These are phyloP conservation scores for Exophiala sp. DNA, from an alignment of 2,329 filamentous ascomycete genomes.

Conservation along the genomic window DNA sequence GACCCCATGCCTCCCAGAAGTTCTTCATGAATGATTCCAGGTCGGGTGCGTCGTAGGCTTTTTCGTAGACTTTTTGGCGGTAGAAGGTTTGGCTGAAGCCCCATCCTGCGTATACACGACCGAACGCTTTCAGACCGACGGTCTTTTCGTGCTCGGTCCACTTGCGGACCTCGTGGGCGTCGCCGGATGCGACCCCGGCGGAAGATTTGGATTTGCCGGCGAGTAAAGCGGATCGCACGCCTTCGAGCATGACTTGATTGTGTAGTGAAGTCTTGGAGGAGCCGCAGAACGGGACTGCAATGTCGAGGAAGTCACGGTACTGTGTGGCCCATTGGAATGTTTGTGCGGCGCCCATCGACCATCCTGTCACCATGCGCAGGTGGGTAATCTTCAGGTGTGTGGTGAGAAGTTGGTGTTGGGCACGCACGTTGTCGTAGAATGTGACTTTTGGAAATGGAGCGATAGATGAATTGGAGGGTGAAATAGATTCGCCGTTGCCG, in stretches of 20 bases:
- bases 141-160: slow-evolving; percentile 56
- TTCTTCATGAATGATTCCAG: slow-evolving; percentile 70
- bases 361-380: slow-evolving; percentile 61
- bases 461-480: slow-evolving; percentile 59
- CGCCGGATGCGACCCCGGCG: slow-evolving; percentile 48
- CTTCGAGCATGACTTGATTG: slow-evolving; percentile 65
- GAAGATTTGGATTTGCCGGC: slow-evolving; percentile 55
- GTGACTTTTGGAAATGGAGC: slow-evolving; percentile 61
- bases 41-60: slow-evolving; percentile 59
- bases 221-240: slow-evolving; percentile 59
- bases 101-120: slow-evolving; percentile 72
- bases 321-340: slow-evolving; percentile 63
- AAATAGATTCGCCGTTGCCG: slow-evolving; percentile 65
- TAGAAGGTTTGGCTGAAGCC: slow-evolving; percentile 79
- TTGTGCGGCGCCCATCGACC: slow-evolving; percentile 69
- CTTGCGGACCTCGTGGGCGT: slow-evolving; percentile 31
- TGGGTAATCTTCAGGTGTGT: slow-evolving; percentile 59
- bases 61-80: slow-evolving; percentile 65
- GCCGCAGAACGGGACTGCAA: slow-evolving; percentile 64
- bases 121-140: slow-evolving; percentile 66
- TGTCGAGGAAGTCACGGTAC: slow-evolving; percentile 63
- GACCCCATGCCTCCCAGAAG: slow-evolving; percentile 74
- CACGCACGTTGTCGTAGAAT: slow-evolving; percentile 67
- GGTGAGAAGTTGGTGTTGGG: slow-evolving; percentile 64
- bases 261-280: slow-evolving; percentile 62